Conservation (phyloP, 225 moss, liverwort and hornwort genomes). For the Lunularia cruciata region DNA sequence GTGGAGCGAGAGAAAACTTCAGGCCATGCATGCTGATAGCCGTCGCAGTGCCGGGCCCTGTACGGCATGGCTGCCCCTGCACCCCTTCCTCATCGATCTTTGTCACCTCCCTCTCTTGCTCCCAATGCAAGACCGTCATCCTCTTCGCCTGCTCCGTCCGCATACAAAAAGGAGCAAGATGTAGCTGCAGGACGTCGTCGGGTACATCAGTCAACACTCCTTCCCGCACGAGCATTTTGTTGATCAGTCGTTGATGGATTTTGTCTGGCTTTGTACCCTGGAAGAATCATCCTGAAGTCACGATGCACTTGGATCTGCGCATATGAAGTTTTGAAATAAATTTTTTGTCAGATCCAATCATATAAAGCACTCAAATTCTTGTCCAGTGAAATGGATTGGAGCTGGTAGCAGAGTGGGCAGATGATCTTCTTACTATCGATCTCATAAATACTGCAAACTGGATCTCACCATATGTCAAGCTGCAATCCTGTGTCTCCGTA, state of each 20-base stretch:
- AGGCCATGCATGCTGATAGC: constrained; percentile 38
- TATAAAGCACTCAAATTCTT: neutral
- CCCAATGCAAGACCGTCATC: constrained; percentile 30
- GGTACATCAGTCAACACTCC: constrained; percentile 15
- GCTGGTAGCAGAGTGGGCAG: too few relatives aligned
- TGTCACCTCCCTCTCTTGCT: constrained; percentile 19
- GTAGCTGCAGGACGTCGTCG: constrained; percentile 51
- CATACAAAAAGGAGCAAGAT: constrained; percentile 38
- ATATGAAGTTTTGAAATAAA: neutral
- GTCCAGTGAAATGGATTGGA: too few relatives aligned
- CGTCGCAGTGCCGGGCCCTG: constrained; percentile 16
- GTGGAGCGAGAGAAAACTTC: constrained; percentile 5
- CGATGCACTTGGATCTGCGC: neutral
- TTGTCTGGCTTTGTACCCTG: neutral
- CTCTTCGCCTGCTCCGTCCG: constrained; percentile 15
- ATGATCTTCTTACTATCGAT: too few relatives aligned
- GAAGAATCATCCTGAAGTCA: neutral
- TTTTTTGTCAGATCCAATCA: neutral
- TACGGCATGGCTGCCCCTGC: constrained; percentile 53
- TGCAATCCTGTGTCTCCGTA: too few relatives aligned
- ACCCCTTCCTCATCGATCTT: constrained; percentile 35
- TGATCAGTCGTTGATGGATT: neutral
- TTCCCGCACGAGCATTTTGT: neutral
- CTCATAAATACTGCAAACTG: too few relatives aligned
- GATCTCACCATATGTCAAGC: too few relatives aligned